Base-by-base conservation (phyloP, 2,329 filamentous ascomycete genomes). In the Aspergillus niger region DNA sequence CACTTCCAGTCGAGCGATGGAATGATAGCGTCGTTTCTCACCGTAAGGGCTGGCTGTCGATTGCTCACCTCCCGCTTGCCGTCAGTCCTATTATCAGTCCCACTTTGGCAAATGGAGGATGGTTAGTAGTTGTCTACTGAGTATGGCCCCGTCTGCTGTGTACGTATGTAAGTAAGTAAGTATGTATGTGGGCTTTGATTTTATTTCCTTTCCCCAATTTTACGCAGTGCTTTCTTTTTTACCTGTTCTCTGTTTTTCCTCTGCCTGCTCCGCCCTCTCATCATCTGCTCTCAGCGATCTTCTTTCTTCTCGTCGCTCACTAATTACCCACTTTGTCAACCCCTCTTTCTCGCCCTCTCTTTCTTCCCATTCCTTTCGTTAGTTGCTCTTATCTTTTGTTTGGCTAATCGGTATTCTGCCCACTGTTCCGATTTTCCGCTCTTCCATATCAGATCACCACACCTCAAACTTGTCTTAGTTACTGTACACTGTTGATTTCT, bases 21-120 rank as follows among this genome's bases (percentile, higher is more conserved):
- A 64, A 61, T 55, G 57, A 58, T 63, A 62, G 62, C 48, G 59
- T 39, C 48, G 41, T 54, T 59, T 20, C 52, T 62, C 61, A 64
- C 60, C 63, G 60, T 60, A 63, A 55, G 51, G 47, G 55, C 53
- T 59, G 54, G 47, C n/a, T 47, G 39, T 65, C 51, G 65, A 65
- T 62, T 65, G 63, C 63, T 67, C 65, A 64, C 60, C 59, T 67
- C 58, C 41, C 26, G 28, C 44, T 57, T 30, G 54, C 47, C 54
- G 39, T 54, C 54, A 53, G 41, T 53, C 48, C 47, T 39, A 57
- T 57, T 61, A 64, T 52, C 48, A 50, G 60, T 58, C 60, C 64
- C 62, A 66, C 63, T 59, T 52, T 43, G 53, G 39, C 26, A 55
- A 57, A 49, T 50, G 36, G 55, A 26, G 10, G 26, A 26, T 48